Evolutionary conservation across 2,329 filamentous ascomycete species (phyloP), one percentile per base, ranked within the genome.

Genomic region (Colletotrichum ledebouriae): DNA sequence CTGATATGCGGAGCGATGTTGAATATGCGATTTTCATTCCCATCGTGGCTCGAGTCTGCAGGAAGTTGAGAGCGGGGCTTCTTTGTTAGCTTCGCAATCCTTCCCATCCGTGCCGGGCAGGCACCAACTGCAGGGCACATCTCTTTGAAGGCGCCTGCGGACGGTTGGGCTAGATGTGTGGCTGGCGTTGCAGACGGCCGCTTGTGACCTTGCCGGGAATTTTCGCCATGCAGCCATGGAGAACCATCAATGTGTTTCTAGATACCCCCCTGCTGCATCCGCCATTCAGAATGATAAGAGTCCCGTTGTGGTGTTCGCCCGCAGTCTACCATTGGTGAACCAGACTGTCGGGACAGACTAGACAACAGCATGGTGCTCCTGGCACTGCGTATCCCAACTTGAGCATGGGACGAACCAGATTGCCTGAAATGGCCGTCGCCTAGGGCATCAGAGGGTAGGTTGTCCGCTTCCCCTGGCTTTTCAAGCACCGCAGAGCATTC

Each of bases 221-320:
- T 65, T 63, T 59, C 56, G 65, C 46, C 61, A 65, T 65, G 65
- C 65, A 60, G 47, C 47, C 37, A 55, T 34, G 42, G 53, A 22
- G 60, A 59, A 49, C 22, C 50, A 47, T 56, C 39, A 46, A 46
- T 44, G 39, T n/a, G 17, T 42, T 41, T 37, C 39, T 46, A 39
- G 50, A 65, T 34, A 41, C n/a, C 41, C 53, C 39, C 53, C 55
- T 59, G 47, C 53, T 39, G 22, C 22, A 25, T 56, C 61, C n/a
- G 29, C 34, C 55, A 39, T 60, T 37, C 41, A 56, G n/a, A 25
- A n/a, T 22, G 55, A 55, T 59, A 25, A 65, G 47, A 42, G n/a
- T 33, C 52, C 34, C 17, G 17, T 39, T 25, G 20, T 55, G 37
- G n/a, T 37, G 33, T 42, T 15, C 22, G 15, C 47, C 33, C 22